Evolutionary conservation across 108 stramenopile species (phyloP).

Genomic region (Discostella stelligeroides): DNA sequence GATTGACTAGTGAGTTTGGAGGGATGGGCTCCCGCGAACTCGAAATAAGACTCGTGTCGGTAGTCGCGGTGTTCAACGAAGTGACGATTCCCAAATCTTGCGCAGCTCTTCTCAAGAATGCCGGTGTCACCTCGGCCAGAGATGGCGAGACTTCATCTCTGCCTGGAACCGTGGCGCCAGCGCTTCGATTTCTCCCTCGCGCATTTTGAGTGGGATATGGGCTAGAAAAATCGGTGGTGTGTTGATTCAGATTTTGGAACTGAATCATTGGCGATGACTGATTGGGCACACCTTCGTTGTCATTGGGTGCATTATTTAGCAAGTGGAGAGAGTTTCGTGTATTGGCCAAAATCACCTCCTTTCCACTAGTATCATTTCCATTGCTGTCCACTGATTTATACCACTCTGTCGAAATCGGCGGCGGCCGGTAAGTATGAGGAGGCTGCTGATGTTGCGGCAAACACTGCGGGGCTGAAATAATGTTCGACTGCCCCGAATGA

Average conservation of each 20-base stretch:
- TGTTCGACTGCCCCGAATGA: too few relatives aligned
- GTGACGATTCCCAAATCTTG: slow-evolving; percentile 14
- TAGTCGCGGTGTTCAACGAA: not conserved
- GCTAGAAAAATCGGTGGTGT: not conserved
- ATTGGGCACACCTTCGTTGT: not conserved
- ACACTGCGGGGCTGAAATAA: not conserved
- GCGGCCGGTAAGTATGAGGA: slow-evolving; percentile 18
- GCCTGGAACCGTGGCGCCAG: not conserved
- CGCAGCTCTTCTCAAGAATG: slow-evolving; percentile 43
- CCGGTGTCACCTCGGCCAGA: slow-evolving; percentile 41
- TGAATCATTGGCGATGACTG: slow-evolving; percentile 16
- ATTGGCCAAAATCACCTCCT: not conserved
- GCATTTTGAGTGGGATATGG: slow-evolving; percentile 21
- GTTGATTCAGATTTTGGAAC: slow-evolving; percentile 29
- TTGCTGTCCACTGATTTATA: not conserved
- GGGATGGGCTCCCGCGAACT: slow-evolving; percentile 20
- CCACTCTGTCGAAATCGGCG: slow-evolving; percentile 22
- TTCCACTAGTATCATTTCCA: not conserved
- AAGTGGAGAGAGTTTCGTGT: slow-evolving; percentile 3
- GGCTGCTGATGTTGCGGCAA: slow-evolving; percentile 5
- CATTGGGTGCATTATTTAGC: not conserved
- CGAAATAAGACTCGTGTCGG: not conserved
- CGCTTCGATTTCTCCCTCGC: not conserved
- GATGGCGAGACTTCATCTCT: not conserved
- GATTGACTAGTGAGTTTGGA: slow-evolving; percentile 35